phyloP scores from a whole-genome alignment of 768 basidiomycete genomes.

The Flagelloscypha sp. region DNA sequence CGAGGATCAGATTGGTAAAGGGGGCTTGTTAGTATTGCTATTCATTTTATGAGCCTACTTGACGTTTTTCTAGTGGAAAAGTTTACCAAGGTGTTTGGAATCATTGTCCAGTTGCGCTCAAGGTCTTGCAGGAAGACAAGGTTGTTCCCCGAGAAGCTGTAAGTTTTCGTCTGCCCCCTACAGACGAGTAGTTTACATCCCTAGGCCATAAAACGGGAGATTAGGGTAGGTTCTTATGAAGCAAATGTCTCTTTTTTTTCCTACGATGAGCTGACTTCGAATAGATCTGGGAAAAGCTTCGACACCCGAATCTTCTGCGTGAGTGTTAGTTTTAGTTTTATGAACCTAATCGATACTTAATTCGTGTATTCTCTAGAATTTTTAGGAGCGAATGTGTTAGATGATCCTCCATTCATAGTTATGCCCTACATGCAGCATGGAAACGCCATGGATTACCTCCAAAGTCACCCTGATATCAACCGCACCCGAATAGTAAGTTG shows the following conservation, averaged over 20 bases:
- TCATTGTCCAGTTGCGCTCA: constrained; percentile 10
- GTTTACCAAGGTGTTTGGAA: constrained; percentile 11
- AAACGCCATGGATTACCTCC: constrained; percentile 9
- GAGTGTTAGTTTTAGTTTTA: not conserved
- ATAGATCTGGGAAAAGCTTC: constrained; percentile 9
- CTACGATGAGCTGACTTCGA: not conserved
- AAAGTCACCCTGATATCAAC: constrained; percentile 1
- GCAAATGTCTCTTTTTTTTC: too few relatives aligned
- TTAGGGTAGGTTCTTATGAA: too few relatives aligned
- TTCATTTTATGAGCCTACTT: not conserved
- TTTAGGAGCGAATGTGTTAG: constrained; percentile 10
- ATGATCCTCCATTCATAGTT: constrained; percentile 10
- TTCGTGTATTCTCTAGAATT: too few relatives aligned
- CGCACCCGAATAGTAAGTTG: constrained; percentile 13
- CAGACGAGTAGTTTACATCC: not conserved
- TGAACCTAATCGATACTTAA: not conserved
- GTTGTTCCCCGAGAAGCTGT: constrained; percentile 6
- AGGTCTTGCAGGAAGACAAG: constrained; percentile 6
- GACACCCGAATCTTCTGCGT: constrained; percentile 10
- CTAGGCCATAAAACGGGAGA: too few relatives aligned
- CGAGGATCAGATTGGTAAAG: constrained; percentile 33
- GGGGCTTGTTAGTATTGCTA: constrained; percentile 7
- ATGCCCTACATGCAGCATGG: constrained; percentile 11
- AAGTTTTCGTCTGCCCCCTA: not conserved
- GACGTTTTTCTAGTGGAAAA: constrained; percentile 5